Percentiles rank a stretch among this genome's conserved stretches.
Conservation (phyloP, 1,139 yeast species). For the Debaryomyces fabryi region DNA sequence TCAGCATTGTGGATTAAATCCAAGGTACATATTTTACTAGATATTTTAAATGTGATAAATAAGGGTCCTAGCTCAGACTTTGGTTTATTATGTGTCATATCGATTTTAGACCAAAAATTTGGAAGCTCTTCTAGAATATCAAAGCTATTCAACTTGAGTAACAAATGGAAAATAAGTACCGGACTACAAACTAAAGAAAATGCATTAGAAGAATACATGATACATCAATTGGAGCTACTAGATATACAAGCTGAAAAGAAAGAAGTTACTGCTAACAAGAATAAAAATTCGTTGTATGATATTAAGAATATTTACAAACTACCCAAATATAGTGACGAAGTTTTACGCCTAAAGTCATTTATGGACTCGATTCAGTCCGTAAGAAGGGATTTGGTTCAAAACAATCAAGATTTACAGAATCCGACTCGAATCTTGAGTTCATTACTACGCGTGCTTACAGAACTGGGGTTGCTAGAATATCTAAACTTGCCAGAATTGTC, state of each 20-base stretch:
- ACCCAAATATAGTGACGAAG: not conserved
- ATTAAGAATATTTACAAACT: slow-evolving; percentile 4
- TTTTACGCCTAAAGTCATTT: not conserved
- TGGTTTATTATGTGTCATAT: slow-evolving; percentile 32
- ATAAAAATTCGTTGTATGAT: not conserved
- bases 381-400: not conserved
- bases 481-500: slow-evolving; percentile 22
- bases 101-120: slow-evolving; percentile 28
- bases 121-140: slow-evolving; percentile 29
- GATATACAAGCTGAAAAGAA: not conserved
- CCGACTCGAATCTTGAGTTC: slow-evolving; percentile 20
- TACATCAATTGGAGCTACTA: not conserved
- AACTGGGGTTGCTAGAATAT: slow-evolving; percentile 26
- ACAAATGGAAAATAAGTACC: slow-evolving; percentile 4
- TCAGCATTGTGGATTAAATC: slow-evolving; percentile 58
- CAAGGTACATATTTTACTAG: slow-evolving; percentile 51
- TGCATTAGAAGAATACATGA: slow-evolving; percentile 21
- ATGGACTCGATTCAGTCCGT: not conserved
- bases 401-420: slow-evolving; percentile 1
- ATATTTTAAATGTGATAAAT: slow-evolving; percentile 47
- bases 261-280: not conserved
- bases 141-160: slow-evolving; percentile 27
- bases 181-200: slow-evolving; percentile 7
- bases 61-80: slow-evolving; percentile 37
- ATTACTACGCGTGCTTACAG: slow-evolving; percentile 21